Base-by-base conservation (phyloP, 768 basidiomycete species). In the Hydnum rufescens region DNA sequence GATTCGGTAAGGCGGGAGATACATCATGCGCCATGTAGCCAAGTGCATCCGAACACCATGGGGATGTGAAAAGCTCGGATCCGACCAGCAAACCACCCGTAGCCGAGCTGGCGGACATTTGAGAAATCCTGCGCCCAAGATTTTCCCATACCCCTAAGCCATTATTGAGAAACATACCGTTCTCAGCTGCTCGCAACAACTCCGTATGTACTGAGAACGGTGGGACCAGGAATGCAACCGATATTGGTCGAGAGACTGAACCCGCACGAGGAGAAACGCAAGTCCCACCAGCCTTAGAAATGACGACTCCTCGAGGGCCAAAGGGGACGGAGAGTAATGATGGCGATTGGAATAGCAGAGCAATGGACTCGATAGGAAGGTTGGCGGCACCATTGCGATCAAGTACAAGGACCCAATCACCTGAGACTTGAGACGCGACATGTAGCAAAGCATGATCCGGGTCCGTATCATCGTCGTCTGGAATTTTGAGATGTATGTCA, bases 221-320 rank as follows among this genome's bases (percentile, higher is more conserved):
- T 16, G 82, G 82, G 2, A 74, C 59, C 2, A 83, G 65, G 61
- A 73, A 76, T 3, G 65, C 60, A 2, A 73, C 76, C 25, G 68
- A 61, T 19, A 5, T 26, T 16, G 49, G 25, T 50, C 31, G 6
- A 32, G 18, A 6, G 49, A 16, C 16, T 6, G 6, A 16, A 25
- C 49, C 18, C 6, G 30, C 16, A 13, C 6, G 49, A 13, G 8
- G 8, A 6, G 49, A 32, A 26, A 32, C 32, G 16, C 31, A 32
- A 25, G 13, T 8, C 8, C 28, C 31, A 16, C 26, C 26, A 16
- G 13, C 13, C 25, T 13, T 13, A 28, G 44, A 16, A 25, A 47
- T 13, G 13, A 28, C 26, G 1, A 50, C 25, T 16, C 49, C 49
- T 6, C 49, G 13, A 6, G 32, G 29, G 18, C 49, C 49, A 34